These are phyloP conservation scores for Chlamydomonas eustigma DNA, from an alignment of 139 green algal genomes.

Conservation along the genomic window DNA sequence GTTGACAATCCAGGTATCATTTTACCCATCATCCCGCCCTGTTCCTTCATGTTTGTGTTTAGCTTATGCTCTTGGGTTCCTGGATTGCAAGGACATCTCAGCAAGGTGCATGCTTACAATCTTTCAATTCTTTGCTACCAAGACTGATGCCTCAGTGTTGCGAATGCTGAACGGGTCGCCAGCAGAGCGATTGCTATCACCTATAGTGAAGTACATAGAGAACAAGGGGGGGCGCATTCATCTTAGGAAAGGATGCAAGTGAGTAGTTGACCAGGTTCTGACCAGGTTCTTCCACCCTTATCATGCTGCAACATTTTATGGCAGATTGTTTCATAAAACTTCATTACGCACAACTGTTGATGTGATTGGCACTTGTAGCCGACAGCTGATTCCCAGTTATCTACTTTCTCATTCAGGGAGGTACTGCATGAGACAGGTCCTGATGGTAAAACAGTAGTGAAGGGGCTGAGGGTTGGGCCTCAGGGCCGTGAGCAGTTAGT, in stretches of 20 bases:
- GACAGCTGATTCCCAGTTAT: too few relatives aligned
- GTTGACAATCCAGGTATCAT: too few relatives aligned
- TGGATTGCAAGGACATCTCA: slow-evolving; percentile 95
- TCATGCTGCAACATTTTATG: too few relatives aligned
- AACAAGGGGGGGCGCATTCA: slow-evolving; percentile 79
- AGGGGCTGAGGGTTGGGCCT: slow-evolving; percentile 65
- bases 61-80: slow-evolving; percentile 94
- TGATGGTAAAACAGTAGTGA: slow-evolving; percentile 65
- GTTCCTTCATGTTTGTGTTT: neutral
- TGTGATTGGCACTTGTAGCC: neutral
- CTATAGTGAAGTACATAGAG: slow-evolving; percentile 89
- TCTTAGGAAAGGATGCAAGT: slow-evolving; percentile 69
- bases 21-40: too few relatives aligned
- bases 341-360: too few relatives aligned
- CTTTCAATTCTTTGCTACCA: slow-evolving; percentile 96
- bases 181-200: slow-evolving; percentile 76
- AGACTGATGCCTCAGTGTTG: slow-evolving; percentile 92
- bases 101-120: slow-evolving; percentile 98
- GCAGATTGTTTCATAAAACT: too few relatives aligned
- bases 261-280: too few relatives aligned
- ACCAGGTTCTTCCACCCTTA: too few relatives aligned
- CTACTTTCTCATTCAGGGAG: slow-evolving; percentile 55
- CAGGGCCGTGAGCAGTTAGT: slow-evolving; percentile 36
- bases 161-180: slow-evolving; percentile 94
- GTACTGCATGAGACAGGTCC: slow-evolving; percentile 71